These are phyloP conservation scores for Dryadomyces quercivorus DNA, from an alignment of 2,329 filamentous ascomycete genomes.

Conservation along the genomic window DNA sequence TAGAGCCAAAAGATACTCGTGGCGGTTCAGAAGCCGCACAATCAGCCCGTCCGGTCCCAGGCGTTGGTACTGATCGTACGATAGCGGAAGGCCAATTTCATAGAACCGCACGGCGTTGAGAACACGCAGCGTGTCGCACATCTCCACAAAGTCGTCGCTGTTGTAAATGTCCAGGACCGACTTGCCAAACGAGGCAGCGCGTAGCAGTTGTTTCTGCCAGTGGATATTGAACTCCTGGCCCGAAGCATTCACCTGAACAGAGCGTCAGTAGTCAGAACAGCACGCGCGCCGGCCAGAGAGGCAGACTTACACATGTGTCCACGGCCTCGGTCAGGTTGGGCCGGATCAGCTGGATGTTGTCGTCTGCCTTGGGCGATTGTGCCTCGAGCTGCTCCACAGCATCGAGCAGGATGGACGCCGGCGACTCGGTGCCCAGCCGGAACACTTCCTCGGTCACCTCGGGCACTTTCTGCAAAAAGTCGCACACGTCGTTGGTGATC, in stretches of 20 bases:
- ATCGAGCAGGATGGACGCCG: constrained; percentile 86
- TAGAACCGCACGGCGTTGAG: constrained; percentile 88
- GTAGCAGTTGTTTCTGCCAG: constrained; percentile 93
- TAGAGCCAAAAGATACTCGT: constrained; percentile 83
- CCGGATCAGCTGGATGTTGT: constrained; percentile 91
- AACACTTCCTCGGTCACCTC: constrained; percentile 82
- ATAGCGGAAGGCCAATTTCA: constrained; percentile 78
- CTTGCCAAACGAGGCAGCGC: constrained; percentile 94
- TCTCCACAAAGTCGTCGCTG: constrained; percentile 97
- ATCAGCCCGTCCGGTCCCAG: constrained; percentile 85
- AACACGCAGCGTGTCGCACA: constrained; percentile 87
- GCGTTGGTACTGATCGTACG: constrained; percentile 86
- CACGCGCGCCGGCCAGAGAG: no score
- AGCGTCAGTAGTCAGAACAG: not conserved
- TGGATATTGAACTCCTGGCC: constrained; percentile 82
- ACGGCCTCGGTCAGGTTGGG: constrained; percentile 83
- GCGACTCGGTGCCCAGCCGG: constrained; percentile 72
- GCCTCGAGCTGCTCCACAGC: constrained; percentile 83
- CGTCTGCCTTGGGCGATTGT: constrained; percentile 92
- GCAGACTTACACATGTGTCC: constrained; percentile 56
- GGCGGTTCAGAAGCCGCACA: constrained; percentile 71
- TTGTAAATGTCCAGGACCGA: constrained; percentile 95
- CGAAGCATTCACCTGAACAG: constrained; percentile 59
- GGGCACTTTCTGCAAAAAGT: constrained; percentile 91
- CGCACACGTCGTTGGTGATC: constrained; percentile 87